Base-by-base conservation (phyloP, 345 rosid genomes). In the Passiflora organensis region DNA sequence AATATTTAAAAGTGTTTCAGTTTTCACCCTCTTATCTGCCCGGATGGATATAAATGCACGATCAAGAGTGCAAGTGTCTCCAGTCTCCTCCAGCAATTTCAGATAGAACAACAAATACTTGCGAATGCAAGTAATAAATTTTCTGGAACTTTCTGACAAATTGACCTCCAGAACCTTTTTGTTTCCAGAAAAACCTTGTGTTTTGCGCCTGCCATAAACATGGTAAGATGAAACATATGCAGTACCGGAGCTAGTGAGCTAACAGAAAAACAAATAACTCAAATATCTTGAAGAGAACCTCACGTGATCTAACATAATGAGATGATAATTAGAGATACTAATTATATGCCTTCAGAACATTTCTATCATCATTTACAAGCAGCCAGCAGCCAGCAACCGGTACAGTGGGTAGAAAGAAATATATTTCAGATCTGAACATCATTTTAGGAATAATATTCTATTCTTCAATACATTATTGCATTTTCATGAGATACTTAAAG, bases 41-140 rank as follows among this genome's bases (percentile, higher is more conserved):
- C 83, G 81, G 56, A 93, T 78, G 69, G 96, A 89, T 59, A 74
- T 65, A 75, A 79, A 84, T 52, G 96, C 94, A 53, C 95, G 87
- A 64, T 93, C 99, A 64, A 93, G 88, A 14, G 83, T 86, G 69
- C 73, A 70, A 58, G 76, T 61, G 28, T 91, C 99, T 69, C 84
- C 80, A 51, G 94, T 78, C 77, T 86, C 95, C 77, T 93, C 96
- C 89, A 93, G 64, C 34, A 89, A 72, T 68, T 75, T 86, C 83
- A 93, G 73, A 73, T 91, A 91, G 64, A 93, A 89, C 69, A 93
- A 59, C 57, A 89, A 65, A 78, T 86, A 89, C 60, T 86, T 93
- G 56, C 99, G 70, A 57, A 93, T 89, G 76, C 99, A 84, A 21
- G 99, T 89, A 65, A 93, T 93, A 78, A 93, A 93, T 60, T 93